Conservation (phyloP, 495 filamentous ascomycete species). For the Aspergillus avenaceus region DNA sequence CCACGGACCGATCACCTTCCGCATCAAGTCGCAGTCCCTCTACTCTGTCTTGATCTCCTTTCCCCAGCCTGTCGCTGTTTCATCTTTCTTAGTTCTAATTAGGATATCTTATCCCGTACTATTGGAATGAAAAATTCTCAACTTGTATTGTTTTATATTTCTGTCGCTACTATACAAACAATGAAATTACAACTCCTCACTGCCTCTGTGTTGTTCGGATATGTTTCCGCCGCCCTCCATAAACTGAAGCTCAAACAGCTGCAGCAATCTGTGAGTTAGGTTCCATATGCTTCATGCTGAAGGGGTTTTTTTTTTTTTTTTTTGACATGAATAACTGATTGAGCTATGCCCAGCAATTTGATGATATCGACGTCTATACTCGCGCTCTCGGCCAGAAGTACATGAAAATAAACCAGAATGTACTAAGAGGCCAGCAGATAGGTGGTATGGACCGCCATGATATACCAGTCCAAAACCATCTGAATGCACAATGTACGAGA, state of each 20-base stretch:
- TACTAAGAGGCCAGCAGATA: slow-evolving; percentile 72
- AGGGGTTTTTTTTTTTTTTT: neutral
- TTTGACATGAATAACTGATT: slow-evolving; percentile 21
- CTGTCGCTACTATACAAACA: too few species aligned
- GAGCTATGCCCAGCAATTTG: slow-evolving; percentile 50
- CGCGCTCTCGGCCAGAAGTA: slow-evolving; percentile 74
- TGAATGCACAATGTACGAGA: slow-evolving; percentile 93
- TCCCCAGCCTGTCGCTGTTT: too few species aligned
- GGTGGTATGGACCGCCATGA: slow-evolving; percentile 66
- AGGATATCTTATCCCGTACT: too few species aligned
- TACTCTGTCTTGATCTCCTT: too few species aligned
- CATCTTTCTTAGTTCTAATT: too few species aligned
- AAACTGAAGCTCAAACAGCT: slow-evolving; percentile 97
- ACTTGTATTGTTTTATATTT: too few species aligned
- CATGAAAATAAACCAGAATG: slow-evolving; percentile 73
- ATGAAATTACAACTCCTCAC: too few species aligned
- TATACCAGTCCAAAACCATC: slow-evolving; percentile 90
- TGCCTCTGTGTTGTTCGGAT: slow-evolving; percentile 75
- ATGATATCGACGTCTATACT: slow-evolving; percentile 76
- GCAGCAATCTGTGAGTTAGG: slow-evolving; percentile 77
- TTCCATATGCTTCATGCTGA: neutral
- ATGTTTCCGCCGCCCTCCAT: slow-evolving; percentile 77
- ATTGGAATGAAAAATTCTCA: too few species aligned
- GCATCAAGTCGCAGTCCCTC: too few species aligned
- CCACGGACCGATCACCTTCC: too few species aligned